Base-by-base conservation (phyloP, 2,329 filamentous ascomycete species). In the Botryotinia globosa region DNA sequence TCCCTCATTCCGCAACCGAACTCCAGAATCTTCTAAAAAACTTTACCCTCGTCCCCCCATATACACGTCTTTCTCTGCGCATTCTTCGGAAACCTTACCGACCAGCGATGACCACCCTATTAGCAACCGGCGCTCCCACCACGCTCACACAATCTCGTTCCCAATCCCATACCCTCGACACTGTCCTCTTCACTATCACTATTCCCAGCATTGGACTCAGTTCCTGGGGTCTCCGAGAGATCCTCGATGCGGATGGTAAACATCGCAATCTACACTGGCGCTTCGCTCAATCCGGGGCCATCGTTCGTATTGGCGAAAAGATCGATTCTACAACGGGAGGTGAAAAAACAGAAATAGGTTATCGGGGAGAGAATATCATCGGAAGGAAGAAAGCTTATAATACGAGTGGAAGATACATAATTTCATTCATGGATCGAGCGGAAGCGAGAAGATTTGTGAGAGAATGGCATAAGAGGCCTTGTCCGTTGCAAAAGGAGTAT, bases 1-100 rank as follows among this genome's bases (percentile, higher is more conserved):
- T 8, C 81, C 83, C 4, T 80, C 82, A 6, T 83, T 83, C 4
- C 81, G 80, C 18, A 83, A 82, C 87, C 73, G 85, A 87, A 76
- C 75, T 84, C 5, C 77, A 83, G 68, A 77, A 81, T 29, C 85
- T 87, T 77, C 76, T 85, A 16, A 78, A 82, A 67, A 80, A 82
- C 22, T 90, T 87, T 80, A 84, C 86, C 7, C 82, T 90, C 48
- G 80, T 84, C 37, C 84, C 86, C 9, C 82, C 84, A 14, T 81
- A 77, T 75, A 79, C 71, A 62, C 76, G 82, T 9, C 78, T 82
- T 8, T 78, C 75, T 10, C 54, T 84, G 20, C 78, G 78, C 9
- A 75, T 81, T 63, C 74, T 84, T 12, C 76, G 76, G 10, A 77
- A 78, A 16, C 82, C 83, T 8, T 81, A 82, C 61, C 74, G 76